Evolutionary conservation across 1,139 yeast genomes (phyloP), one percentile per base, ranked within the genome.

Genomic region (Blastobotrys aristatus): DNA sequence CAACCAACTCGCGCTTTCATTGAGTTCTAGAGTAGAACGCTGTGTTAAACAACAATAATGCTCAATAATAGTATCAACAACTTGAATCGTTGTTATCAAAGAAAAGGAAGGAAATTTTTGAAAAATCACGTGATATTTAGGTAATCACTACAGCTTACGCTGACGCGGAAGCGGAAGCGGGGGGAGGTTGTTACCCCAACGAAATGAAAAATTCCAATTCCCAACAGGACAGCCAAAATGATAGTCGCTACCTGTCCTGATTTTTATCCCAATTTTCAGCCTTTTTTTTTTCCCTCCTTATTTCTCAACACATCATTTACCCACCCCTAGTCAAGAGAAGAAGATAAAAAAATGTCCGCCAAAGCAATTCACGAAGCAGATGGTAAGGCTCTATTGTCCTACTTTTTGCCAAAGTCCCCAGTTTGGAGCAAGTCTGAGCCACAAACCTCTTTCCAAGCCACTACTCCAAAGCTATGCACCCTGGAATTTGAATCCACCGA

Each of bases 321-420:
- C n/a, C n/a, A n/a, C n/a, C n/a, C n/a, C n/a, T n/a, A n/a, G n/a
- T n/a, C n/a, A n/a, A n/a, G n/a, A n/a, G n/a, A n/a, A n/a, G n/a
- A n/a, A n/a, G 18, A 13, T 10, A 7, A 38, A 34, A 43, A 14
- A 31, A 71, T 70, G 74, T 67, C 72, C 36, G 74, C 75, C 27
- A 71, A 71, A 56, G 68, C 75, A 18, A 72, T 71, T 48, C 69
- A 71, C 52, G 75, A 71, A 57, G 74, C 73, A 51, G 75, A 71
- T 58, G 75, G 76, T 35, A 71, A 71, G 58, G 75, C 75, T 27
- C 60, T 71, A 48, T 63, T 71, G 44, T 67, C 75, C 17, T 70
- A 70, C 62, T 72, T 64, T 55, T 58, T 71, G 50, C 68, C 73
- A 43, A 64, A 64, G 50, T 67, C 75, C 5, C 70, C 71, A 6